These are phyloP conservation scores for Parastagonospora avenae DNA, from an alignment of 2,329 filamentous ascomycete species.

Conservation along the genomic window DNA sequence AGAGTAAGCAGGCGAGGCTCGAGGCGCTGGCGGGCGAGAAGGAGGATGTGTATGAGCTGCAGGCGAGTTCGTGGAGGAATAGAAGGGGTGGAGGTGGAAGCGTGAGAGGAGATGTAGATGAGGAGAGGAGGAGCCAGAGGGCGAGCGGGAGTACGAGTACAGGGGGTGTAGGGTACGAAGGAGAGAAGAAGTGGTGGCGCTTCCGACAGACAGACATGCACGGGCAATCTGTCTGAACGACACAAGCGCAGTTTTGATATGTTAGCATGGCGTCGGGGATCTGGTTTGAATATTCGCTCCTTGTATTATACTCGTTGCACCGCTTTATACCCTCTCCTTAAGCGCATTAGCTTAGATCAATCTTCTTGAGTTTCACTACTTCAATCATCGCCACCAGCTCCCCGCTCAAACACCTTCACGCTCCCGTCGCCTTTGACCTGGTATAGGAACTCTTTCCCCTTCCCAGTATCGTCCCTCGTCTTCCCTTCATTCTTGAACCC, in stretches of 20 bases:
- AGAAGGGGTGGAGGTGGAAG: slow-evolving; percentile 8
- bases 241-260: not conserved
- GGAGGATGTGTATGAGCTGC: slow-evolving; percentile 49
- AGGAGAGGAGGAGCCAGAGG: slow-evolving; percentile 6
- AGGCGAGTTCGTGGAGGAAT: slow-evolving; percentile 54
- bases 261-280: slow-evolving; percentile 2
- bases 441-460: slow-evolving; percentile 78
- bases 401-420: slow-evolving; percentile 83
- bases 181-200: slow-evolving; percentile 28
- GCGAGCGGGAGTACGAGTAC: slow-evolving; percentile 17
- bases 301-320: not conserved
- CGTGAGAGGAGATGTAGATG: not conserved
- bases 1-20: slow-evolving; percentile 75
- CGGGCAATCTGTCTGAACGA: slow-evolving; percentile 10
- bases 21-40: slow-evolving; percentile 72
- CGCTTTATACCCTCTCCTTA: slow-evolving; percentile 11
- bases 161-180: slow-evolving; percentile 12
- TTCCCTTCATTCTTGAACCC: slow-evolving; percentile 29
- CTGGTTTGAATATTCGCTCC: not conserved
- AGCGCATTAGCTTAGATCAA: not conserved
- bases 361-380: not conserved
- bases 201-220: slow-evolving; percentile 15
- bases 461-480: slow-evolving; percentile 18
- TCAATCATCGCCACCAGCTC: slow-evolving; percentile 50
- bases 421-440: slow-evolving; percentile 78